Evolutionary conservation across 2,329 filamentous ascomycete species (phyloP).

Genomic region (Colletotrichum shisoi): DNA sequence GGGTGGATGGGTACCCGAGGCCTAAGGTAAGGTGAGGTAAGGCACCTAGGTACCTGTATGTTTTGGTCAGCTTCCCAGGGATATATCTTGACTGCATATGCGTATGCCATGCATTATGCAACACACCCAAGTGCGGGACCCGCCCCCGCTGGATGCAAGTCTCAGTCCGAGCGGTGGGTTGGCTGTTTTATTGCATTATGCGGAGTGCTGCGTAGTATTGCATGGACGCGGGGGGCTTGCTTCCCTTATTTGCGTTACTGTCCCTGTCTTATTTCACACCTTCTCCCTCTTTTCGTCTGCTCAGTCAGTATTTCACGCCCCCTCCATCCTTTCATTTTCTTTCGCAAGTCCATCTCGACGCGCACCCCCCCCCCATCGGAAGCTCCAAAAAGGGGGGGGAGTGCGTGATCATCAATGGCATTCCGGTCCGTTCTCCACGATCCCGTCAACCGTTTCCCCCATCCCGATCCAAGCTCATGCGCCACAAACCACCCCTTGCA

Average conservation of each 20-base stretch:
- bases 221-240: slow-evolving; percentile 6
- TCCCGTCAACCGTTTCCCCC: slow-evolving; percentile 8
- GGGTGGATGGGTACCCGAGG: no score
- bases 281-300: background rate
- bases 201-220: slow-evolving; percentile 9
- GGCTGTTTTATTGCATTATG: slow-evolving; percentile 16
- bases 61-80: slow-evolving; percentile 11
- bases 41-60: no score
- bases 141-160: slow-evolving; percentile 33
- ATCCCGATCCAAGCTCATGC: slow-evolving; percentile 25
- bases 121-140: background rate
- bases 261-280: background rate
- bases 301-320: background rate
- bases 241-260: background rate
- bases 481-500: slow-evolving; percentile 29
- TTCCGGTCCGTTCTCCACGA: slow-evolving; percentile 34
- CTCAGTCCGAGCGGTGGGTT: background rate
- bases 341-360: background rate
- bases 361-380: background rate
- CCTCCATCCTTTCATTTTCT: background rate
- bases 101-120: slow-evolving; percentile 36
- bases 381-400: background rate
- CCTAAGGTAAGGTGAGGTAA: no score
- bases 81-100: slow-evolving; percentile 22
- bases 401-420: slow-evolving; percentile 23